Evolutionary conservation across 495 filamentous ascomycete species (phyloP), one percentile per base, ranked within the genome.

Genomic region (Xylaria curta): DNA sequence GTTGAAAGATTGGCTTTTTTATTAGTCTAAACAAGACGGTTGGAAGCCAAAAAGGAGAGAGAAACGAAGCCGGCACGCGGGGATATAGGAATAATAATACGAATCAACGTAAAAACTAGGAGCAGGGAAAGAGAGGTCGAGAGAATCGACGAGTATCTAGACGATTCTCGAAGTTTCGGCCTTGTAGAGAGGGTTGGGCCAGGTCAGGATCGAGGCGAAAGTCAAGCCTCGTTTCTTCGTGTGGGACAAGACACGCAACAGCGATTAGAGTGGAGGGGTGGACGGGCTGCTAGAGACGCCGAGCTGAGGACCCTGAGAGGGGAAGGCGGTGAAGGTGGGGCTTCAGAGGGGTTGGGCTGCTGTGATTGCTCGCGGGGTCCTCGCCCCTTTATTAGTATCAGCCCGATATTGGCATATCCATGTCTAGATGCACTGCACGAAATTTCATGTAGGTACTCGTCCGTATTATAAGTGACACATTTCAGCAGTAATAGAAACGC

Each of bases 311-410:
- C 53, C 4, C 53, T 31, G 53, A 31, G 60, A 44, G 13, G 26
- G 38, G 60, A 63, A 63, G 60, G 60, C 60, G 60, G 60, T 63
- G 60, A 63, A 13, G 4, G 59, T 26, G 59, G 59, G 59, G 19
- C n/a, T 51, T 21, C n/a, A 51, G 44, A 47, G 46, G 46, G 46
- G 46, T 49, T 49, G 46, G 46, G 46, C 46, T 8, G 17, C 44
- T 42, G 42, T 15, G 6, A 15, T 46, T 0, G 13, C 4, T 13
- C 13, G 42, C 42, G 42, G 42, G 42, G 42, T 46, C 38, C 1
- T 13, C 38, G 38, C 38, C 38, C 10, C 38, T 12, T 8, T 42
- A 42, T 42, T 12, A 13, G 38, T 3, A 13, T 42, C 9, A 9
- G 38, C 38, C 38, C 38, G 38, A 42, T 42, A 42, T 42, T 42